Base-by-base conservation (phyloP, 208 protist genomes). In the Leishmania amazonensis region DNA sequence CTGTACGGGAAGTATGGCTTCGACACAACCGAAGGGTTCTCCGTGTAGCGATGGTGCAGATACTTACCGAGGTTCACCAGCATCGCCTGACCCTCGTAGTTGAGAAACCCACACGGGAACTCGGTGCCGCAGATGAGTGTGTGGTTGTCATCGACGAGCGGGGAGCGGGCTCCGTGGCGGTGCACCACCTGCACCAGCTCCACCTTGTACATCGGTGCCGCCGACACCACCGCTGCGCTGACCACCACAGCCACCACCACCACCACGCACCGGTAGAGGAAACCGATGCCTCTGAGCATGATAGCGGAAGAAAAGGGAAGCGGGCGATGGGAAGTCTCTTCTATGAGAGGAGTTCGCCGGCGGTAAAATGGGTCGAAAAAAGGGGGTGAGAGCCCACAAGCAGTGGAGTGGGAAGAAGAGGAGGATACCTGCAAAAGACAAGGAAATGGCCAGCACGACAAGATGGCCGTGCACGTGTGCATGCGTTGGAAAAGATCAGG, bases 51-150 rank as follows among this genome's bases (percentile, higher is more conserved):
- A 38, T 83, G 40, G 60, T 80, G 86, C 73, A 93, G 64, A 72
- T 80, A 94, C 38, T 78, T 76, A 17, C 91, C 91, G 42, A 88
- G 78, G 31, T 86, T 85, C 67, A 82, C 40, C 35, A 94, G n/a
- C 88, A 89, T 88, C 75, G 65, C 15, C 77, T 83, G 78, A 11
- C 91, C 91, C 58, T 84, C 76, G 51, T 71, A 19, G 58, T 81
- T 94, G 35, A 94, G 84, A 57, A 87, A 73, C n/a, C 89, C 91
- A 62, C 91, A 94, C 38, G 90, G 88, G 42, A 78, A 80, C 38
- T 81, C 83, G 57, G 71, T 81, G 76, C 78, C 82, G 78, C 91
- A 94, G 71, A 94, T 86, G 28, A 78, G 21, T 2, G 84, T 87
- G 17, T 81, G n/a, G 81, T 94, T 92, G 77, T 78, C 9, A 21